Conservation (phyloP, 805 yeast species). For the Scheffersomyces amazonensis region DNA sequence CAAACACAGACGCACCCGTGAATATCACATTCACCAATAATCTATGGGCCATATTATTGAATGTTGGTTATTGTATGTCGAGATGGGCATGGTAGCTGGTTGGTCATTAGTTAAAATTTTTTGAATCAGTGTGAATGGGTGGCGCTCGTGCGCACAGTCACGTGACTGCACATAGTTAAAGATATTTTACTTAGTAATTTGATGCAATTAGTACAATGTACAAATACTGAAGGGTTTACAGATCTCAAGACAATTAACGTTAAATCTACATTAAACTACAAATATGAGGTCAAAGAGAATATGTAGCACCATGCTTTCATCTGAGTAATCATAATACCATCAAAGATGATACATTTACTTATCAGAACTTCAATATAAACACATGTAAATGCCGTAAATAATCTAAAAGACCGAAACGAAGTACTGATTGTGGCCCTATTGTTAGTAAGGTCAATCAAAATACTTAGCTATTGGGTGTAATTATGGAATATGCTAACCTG, state of each 20-base stretch:
- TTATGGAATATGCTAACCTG: neutral
- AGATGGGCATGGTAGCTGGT: too few relatives aligned
- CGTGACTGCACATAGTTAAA: too few relatives aligned
- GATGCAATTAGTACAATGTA: too few relatives aligned
- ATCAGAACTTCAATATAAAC: constrained; percentile 29
- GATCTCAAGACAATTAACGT: too few relatives aligned
- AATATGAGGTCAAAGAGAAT: constrained; percentile 2
- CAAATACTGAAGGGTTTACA: too few relatives aligned
- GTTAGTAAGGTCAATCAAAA: constrained; percentile 70
- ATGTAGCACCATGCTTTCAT: constrained; percentile 56
- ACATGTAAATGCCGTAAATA: constrained; percentile 13
- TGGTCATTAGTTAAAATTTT: too few relatives aligned
- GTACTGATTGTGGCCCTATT: constrained; percentile 67
- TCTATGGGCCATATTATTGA: constrained; percentile 72
- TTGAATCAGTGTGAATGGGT: too few relatives aligned
- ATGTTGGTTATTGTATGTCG: too few relatives aligned
- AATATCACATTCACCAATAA: constrained; percentile 82
- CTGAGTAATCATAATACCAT: constrained; percentile 27
- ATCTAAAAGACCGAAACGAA: constrained; percentile 79
- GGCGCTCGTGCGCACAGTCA: too few relatives aligned
- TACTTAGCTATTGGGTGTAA: constrained; percentile 53
- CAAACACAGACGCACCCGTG: constrained; percentile 95
- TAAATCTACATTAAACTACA: too few relatives aligned
- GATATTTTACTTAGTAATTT: too few relatives aligned
- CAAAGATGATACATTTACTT: constrained; percentile 9